Base-by-base conservation (phyloP, 257 asterid species). In the Echites panduratus region DNA sequence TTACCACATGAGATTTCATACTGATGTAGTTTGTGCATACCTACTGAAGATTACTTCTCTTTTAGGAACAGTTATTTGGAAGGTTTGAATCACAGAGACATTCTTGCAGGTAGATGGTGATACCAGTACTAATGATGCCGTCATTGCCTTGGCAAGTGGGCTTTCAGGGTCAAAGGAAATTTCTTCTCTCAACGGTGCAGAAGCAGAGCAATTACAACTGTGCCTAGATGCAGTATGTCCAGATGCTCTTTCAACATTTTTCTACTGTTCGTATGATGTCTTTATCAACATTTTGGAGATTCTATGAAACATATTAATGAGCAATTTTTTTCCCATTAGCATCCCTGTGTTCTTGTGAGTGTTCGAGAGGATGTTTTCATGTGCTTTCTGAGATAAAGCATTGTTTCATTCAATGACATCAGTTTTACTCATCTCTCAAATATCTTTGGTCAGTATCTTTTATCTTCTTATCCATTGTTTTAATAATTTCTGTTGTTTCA, bases 91-190 rank as follows among this genome's bases (percentile, higher is more conserved):
- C 66, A 58, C 32, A 68, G 66, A 62, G 22, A 81, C 75, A 66
- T 76, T 62, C 77, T 80, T 78, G 70, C 97, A 91, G 97, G 97
- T 91, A 8, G 97, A 94, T 78, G 97, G 97, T 78, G 97, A 91
- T 82, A 94, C 92, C 70, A 94, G 99, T 78, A 91, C 99, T 29
- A 94, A 94, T 82, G 99, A 94, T 80, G 88, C 96, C 79, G 99
- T 91, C 71, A 90, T 94, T 80, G 98, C 97, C 76, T 87, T 91
- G 86, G 99, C 99, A 73, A 94, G 99, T 74, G 99, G 99, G 66
- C 98, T 95, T 73, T 89, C 99, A 45, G 96, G 97, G 70, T 84
- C 92, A 63, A 79, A 80, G 83, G 77, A 80, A 78, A 92, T 95
- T 75, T 88, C 96, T 79, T 87, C 96, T 64, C 75, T 89, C 66